Base-by-base conservation (phyloP, 2,329 filamentous ascomycete species). In the Cercospora sp. region DNA sequence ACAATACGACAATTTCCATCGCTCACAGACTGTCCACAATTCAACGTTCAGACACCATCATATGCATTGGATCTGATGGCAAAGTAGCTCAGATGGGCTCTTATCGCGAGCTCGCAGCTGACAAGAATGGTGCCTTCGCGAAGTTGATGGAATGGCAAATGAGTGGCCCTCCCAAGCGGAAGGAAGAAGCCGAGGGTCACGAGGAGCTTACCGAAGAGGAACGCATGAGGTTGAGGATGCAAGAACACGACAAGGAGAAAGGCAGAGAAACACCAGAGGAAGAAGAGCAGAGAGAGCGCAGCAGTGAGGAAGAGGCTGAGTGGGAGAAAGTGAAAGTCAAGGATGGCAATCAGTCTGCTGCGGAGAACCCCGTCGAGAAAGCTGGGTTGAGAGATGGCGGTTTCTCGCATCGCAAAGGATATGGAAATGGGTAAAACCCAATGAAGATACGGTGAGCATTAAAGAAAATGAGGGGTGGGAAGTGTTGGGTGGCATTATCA, bases 91-190 rank as follows among this genome's bases (percentile, higher is more conserved):
- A 99, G 79, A 91, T 91, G 71, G 95, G 95, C 66, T 91, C 90
- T 67, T 99, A 97, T 78, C 82, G 85, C 26, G 87, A 93, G 71
- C 86, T 99, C 23, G 91, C 90, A 63, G 84, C 86, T 5, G 88
- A 92, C 68, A 86, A 87, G 16, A 83, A 90, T 9, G 96, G 94
- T 63, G 93, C 94, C 1, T 99, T 99, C 77, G 94, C 90, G 74
- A 95, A 91, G 81, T 84, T 99, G 63, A 99, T 99, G 95, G 94
- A 98, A 80, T 98, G 94, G 94, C 95, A 99, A 82, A 91, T 98
- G 88, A 95, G 87, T 74, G 91, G 91, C 8, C 93, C 97, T 36
- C 63, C 31, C 20, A 64, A 40, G 26, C 68, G 40, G 18, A 70
- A 71, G 31, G 58, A 51, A 60, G 60, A 64, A 66, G 53, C 55